Evolutionary conservation across 768 basidiomycete species (phyloP).

Genomic region (Cystoderma amianthinum): DNA sequence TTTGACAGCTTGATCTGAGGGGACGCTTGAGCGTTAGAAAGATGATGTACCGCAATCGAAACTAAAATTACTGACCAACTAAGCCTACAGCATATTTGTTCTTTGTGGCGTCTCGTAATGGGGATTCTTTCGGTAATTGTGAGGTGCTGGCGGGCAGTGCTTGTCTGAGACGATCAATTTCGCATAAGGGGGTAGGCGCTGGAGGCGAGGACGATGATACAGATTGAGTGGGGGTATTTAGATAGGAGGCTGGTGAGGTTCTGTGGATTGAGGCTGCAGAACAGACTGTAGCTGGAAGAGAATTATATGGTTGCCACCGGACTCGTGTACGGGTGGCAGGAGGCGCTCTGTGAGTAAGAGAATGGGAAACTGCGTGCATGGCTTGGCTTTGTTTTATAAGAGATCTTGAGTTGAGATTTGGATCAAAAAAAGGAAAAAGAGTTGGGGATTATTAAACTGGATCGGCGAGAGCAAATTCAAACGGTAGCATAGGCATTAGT

Average conservation of each 20-base stretch:
- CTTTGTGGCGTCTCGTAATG: conserved; percentile 32
- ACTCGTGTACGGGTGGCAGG: conserved; percentile 59
- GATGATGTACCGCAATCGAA: not conserved
- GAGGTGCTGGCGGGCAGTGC: conserved; percentile 17
- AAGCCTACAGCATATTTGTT: conserved; percentile 64
- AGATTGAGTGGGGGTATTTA: conserved; percentile 54
- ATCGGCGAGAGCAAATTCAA: conserved; percentile 20
- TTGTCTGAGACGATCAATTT: conserved; percentile 25
- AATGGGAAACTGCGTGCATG: conserved; percentile 38
- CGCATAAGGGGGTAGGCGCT: conserved; percentile 22
- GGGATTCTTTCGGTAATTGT: conserved; percentile 24
- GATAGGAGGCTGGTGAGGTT: conserved; percentile 30
- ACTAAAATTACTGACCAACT: conserved; percentile 51
- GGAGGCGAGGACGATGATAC: conserved; percentile 38
- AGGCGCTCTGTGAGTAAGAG: conserved; percentile 67
- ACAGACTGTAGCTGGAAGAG: conserved; percentile 32
- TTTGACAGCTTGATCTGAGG: conserved; percentile 71
- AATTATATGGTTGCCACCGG: conserved; percentile 78
- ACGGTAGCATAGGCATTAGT: conserved; percentile 25
- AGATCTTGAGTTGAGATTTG: conserved; percentile 21
- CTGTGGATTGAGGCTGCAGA: conserved; percentile 25
- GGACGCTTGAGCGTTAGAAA: conserved; percentile 4
- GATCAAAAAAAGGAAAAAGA: conserved; percentile 16
- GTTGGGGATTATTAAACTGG: conserved; percentile 17
- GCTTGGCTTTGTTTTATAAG: no score